Evolutionary conservation across 139 green algal species (phyloP), one percentile per base, ranked within the genome.

Genomic region (Micractinium conductrix): DNA sequence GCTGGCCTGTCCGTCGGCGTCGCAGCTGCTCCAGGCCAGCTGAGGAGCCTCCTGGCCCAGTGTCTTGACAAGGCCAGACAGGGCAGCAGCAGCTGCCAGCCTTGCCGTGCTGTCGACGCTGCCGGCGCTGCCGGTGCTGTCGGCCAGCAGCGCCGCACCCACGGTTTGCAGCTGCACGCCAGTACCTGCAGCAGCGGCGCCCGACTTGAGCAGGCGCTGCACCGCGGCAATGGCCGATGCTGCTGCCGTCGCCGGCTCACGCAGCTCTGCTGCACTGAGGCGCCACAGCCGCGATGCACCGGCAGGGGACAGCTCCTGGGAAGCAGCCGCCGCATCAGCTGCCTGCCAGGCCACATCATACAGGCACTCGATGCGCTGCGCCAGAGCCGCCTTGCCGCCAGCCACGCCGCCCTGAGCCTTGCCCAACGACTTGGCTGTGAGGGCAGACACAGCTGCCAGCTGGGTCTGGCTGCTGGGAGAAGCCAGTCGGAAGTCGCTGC

Each of bases 401-500:
- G 83, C 9, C 50, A 24, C 75, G 19, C 70, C 30, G 43, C 26
- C n/a, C 37, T 73, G 45, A 24, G 53, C 69, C 33, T 79, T 74
- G 72, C 82, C 86, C 86, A 90, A 88, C 17, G 81, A 84, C 82
- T 90, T 90, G 24, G 86, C 86, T 9, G 69, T 21, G 67, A 87
- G 72, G 4, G 71, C 33, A 17, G 42, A 73, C n/a, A 94, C 87
- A 74, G 38, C 79, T 76, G 78, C 87, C 9, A 92, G n/a, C 26
- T 74, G 63, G 6, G 44, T 35, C 3, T 30, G 35, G 60, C n/a
- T n/a, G 53, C 42, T 22, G 5, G 10, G 30, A 65, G 87, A 17
- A 9, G 22, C 30, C 37, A 95, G 40, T 16, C 35, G 30, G 85
- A 92, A 95, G 78, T 95, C 85, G 60, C 90, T 95, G 40, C 83